A percentile compares a stretch with the other conserved stretches of the same genome.
Evolutionary conservation across 306 rosid species (phyloP).

Genomic region (Cicer judaicum): DNA sequence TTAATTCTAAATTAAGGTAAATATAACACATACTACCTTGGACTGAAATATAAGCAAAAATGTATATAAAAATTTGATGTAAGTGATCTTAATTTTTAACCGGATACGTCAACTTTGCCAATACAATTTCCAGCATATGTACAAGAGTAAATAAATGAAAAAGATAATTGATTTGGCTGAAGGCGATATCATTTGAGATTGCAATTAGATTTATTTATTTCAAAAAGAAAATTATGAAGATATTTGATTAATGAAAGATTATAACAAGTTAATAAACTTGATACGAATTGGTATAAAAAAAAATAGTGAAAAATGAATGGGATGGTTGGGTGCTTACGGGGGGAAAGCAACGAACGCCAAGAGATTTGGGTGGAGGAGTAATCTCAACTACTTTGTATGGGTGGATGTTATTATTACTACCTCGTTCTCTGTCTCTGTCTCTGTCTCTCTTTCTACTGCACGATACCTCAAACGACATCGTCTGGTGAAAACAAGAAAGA

Average conservation of each 20-base stretch:
- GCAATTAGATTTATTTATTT: neutral
- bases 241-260: too few species aligned
- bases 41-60: too few species aligned
- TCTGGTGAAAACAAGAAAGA: conserved; percentile 41
- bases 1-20: neutral
- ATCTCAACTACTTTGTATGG: conserved; percentile 92
- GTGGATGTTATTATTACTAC: conserved; percentile 37
- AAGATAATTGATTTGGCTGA: neutral
- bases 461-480: conserved; percentile 52
- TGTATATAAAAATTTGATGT: too few species aligned
- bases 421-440: conserved; percentile 59
- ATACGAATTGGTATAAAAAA: neutral
- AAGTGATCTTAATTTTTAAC: too few species aligned
- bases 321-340: conserved; percentile 56
- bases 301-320: neutral
- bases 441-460: conserved; percentile 86
- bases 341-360: conserved; percentile 89
- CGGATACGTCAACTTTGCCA: too few species aligned
- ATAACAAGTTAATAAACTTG: too few species aligned
- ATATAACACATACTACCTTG: neutral
- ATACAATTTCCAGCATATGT: neutral
- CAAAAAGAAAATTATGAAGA: too few species aligned
- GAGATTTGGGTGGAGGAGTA: conserved; percentile 92
- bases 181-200: neutral
- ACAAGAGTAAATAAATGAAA: neutral